Evolutionary conservation across 371 early-diverging fungal genomes (phyloP), one percentile per base, ranked within the genome.

Genomic region (Cokeromyces recurvatus): DNA sequence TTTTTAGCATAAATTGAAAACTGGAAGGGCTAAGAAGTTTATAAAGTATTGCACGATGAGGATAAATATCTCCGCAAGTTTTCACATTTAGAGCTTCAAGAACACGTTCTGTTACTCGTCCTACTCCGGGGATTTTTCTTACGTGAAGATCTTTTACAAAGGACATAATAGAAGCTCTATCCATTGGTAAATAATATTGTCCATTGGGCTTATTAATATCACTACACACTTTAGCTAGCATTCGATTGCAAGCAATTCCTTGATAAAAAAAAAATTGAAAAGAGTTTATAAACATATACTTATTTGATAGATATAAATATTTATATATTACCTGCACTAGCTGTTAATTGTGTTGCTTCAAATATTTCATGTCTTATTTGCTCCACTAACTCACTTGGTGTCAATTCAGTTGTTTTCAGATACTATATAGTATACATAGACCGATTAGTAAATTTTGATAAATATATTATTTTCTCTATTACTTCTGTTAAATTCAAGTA

Each of bases 181-280:
- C 52, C 8, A 64, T 74, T 4, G 68, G 58, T 15, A 74, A 21
- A 37, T 59, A 51, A 32, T 59, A 66, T 46, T 74, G 86, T 1
- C 87, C 87, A 56, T 86, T 84, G 3, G 87, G 87, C 42, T 86
- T 86, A 32, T 85, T 77, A 0, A 78, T 50, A 42, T 84, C 82
- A 31, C 79, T 74, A 34, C 82, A 80, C 7, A 77, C 48, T 52
- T 83, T 81, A 6, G 81, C 70, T 6, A 85, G 58, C 57, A 72
- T 62, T 62, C 59, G 68, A 51, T 82, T 83, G n/a, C 78, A 65
- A 24, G 71, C 86, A 40, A 85, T 78, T 12, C 84, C 66, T 66
- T 29, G 11, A 29, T 5, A 29, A 8, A 5, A 29, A 29, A n/a
- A n/a, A n/a, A n/a, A n/a, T n/a, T n/a, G n/a, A n/a, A n/a, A n/a